Base-by-base conservation (phyloP, 345 rosid species). In the Cochlearia excelsa region DNA sequence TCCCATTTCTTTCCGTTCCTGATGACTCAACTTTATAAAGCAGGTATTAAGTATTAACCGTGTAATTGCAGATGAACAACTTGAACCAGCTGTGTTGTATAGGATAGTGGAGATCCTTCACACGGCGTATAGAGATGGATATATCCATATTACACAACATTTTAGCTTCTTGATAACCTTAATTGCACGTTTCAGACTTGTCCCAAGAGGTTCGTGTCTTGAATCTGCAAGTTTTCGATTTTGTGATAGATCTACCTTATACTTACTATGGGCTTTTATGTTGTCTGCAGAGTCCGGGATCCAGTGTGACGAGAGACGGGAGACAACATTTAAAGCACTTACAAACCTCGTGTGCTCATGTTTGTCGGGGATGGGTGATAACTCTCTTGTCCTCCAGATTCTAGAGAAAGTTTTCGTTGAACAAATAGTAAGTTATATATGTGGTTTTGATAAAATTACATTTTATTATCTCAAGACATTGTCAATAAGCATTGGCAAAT, bases 301-400 rank as follows among this genome's bases (percentile, higher is more conserved):
- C 23, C 0, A 16, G 23, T 16, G 23, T 16, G 23, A 16, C 23
- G 23, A 16, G 23, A 16, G 23, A 16, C 23, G 23, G 59, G 69
- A 47, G 57, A 73, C 79, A 51, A 77, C 80, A 47, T 80, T 76
- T 42, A 78, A 67, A 79, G 76, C 56, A 29, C 69, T 85, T 67
- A 77, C 83, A 26, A 40, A 64, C 7, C 57, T 48, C 54, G 73
- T 82, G 62, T 82, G 82, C 73, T 73, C 78, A 0, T 78, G 59
- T 76, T 71, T 92, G 73, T 78, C 76, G 16, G 76, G 67, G 65
- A 77, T 86, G 65, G 98, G 98, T 61, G 95, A 86, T 57, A 45
- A 74, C 42, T 78, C 74, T 59, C 75, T 78, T 54, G 79, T 92
- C 68, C 77, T 88, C 43, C 74, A 42, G 63, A 69, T 84, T 46